phyloP scores from a whole-genome alignment of 2,329 filamentous ascomycete genomes.

The Aspergillus vadensis region DNA sequence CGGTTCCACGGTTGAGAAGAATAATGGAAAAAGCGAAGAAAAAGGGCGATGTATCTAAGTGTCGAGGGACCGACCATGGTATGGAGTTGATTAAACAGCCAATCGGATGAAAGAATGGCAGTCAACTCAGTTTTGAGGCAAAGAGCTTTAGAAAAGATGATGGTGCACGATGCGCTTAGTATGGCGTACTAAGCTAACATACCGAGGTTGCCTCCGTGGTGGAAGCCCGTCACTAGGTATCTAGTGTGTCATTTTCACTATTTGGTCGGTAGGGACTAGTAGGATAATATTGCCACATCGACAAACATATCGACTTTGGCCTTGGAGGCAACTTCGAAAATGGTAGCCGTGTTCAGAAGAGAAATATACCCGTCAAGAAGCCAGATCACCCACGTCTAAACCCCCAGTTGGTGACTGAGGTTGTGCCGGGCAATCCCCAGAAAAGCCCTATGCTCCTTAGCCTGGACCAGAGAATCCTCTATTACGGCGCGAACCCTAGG shows the following conservation, averaged over 20 bases:
- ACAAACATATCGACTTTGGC: neutral
- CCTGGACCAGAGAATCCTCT: constrained; percentile 6
- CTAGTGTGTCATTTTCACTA: neutral
- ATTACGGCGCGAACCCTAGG: constrained; percentile 1
- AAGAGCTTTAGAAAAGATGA: neutral
- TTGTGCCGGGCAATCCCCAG: neutral
- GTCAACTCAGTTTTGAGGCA: neutral
- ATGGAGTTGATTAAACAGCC: neutral
- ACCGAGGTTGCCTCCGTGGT: neutral
- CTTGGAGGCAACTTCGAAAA: neutral
- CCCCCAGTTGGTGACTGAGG: neutral
- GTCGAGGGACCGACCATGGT: neutral
- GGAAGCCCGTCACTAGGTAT: neutral
- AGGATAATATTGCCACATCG: neutral
- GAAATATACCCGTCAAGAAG: neutral
- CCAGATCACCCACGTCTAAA: neutral
- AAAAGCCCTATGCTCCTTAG: constrained; percentile 5
- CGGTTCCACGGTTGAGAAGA: neutral
- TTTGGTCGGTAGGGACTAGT: neutral
- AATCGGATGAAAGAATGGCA: neutral
- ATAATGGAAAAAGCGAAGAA: neutral
- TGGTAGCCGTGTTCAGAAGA: neutral
- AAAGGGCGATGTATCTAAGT: neutral
- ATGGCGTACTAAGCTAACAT: neutral
- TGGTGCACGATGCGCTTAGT: neutral